These are phyloP conservation scores for Fusarium protoensiforme DNA, from an alignment of 2,329 filamentous ascomycete species.

Conservation along the genomic window DNA sequence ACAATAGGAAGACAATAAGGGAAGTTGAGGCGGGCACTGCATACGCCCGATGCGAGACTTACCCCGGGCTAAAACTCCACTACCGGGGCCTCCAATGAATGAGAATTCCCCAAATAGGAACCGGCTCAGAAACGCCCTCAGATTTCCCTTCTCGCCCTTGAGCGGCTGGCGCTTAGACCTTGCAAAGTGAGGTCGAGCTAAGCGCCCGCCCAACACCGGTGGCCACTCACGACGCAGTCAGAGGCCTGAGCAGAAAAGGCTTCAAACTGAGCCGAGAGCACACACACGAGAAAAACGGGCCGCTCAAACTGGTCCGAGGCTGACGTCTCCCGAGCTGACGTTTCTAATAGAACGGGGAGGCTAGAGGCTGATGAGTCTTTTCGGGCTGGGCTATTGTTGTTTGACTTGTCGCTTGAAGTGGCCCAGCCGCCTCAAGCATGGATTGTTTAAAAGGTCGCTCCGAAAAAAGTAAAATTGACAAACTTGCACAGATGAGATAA, in stretches of 20 bases:
- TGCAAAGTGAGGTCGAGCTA: constrained; percentile 22
- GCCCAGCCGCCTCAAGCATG: constrained; percentile 40
- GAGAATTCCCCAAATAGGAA: constrained; percentile 19
- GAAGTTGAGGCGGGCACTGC: constrained; percentile 13
- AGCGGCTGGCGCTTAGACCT: constrained; percentile 42
- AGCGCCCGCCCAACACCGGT: constrained; percentile 37
- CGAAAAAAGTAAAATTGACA: constrained; percentile 21
- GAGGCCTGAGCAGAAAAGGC: constrained; percentile 20
- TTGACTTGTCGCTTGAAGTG: constrained; percentile 34
- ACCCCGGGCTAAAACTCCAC: constrained; percentile 23
- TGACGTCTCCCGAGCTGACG: constrained; percentile 9
- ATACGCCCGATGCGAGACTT: constrained; percentile 30
- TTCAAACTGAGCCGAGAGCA: constrained; percentile 37
- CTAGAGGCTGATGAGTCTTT: constrained; percentile 4
- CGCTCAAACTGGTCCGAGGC: neutral
- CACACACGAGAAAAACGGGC: neutral
- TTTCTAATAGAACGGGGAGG: constrained; percentile 16
- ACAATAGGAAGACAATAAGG: constrained; percentile 40
- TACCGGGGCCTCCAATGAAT: constrained; percentile 35
- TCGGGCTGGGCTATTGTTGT: constrained; percentile 25
- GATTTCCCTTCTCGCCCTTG: constrained; percentile 23
- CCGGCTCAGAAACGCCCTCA: constrained; percentile 23
- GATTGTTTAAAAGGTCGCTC: constrained; percentile 32
- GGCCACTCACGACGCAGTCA: constrained; percentile 37
- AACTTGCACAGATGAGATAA: constrained; percentile 27